These are phyloP conservation scores for Oryza longistaminata DNA, from an alignment of 176 grass and related monocot genomes.

Conservation along the genomic window DNA sequence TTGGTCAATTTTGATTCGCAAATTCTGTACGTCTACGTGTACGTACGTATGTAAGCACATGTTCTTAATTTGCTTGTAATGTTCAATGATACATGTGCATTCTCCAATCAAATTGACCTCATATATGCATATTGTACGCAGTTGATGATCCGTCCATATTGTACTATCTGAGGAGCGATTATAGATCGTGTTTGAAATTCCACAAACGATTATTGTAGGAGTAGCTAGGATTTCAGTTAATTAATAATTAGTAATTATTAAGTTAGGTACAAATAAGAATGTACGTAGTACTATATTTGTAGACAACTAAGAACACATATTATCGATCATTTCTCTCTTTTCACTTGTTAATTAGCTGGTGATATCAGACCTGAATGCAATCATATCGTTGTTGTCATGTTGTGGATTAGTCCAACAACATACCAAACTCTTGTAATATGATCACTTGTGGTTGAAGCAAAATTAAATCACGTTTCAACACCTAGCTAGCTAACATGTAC, in stretches of 20 bases:
- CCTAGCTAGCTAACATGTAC: not conserved
- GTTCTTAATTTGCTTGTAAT: no score
- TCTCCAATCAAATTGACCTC: not conserved
- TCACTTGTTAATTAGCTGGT: not conserved
- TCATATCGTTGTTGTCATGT: no score
- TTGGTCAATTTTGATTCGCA: not conserved
- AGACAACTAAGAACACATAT: no score
- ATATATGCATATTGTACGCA: not conserved
- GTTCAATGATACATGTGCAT: not conserved
- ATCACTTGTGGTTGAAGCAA: not conserved
- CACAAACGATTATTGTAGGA: not conserved
- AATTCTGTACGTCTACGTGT: not conserved
- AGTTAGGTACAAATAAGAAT: no score
- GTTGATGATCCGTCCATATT: not conserved
- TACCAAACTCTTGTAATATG: not conserved
- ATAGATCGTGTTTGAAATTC: not conserved
- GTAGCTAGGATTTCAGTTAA: not conserved
- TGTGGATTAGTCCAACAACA: not conserved
- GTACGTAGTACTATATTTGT: no score
- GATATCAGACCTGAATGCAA: not conserved
- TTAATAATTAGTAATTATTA: not conserved
- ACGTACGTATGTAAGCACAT: no score
- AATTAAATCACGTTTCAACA: not conserved
- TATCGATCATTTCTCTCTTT: not conserved
- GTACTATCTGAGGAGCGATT: not conserved